Conservation (phyloP, 805 yeast species). For the Ogataea zsoltii region DNA sequence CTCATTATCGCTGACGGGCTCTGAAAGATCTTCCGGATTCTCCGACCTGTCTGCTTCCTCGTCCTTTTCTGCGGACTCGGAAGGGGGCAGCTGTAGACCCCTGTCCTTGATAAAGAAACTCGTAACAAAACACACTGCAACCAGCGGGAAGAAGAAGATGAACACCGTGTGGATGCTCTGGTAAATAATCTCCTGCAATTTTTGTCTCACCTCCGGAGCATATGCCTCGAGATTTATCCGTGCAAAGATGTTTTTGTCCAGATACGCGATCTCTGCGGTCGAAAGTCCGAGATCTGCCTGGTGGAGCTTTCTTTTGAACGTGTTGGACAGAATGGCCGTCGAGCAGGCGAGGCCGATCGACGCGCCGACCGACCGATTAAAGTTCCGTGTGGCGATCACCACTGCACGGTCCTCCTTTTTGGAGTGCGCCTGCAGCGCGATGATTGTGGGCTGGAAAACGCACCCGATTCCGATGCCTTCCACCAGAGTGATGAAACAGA, state of each 20-base stretch:
- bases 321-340: conserved; percentile 32
- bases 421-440: conserved; percentile 57
- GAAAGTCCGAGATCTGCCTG: conserved; percentile 12
- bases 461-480: conserved; percentile 48
- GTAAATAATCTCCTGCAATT: conserved; percentile 31
- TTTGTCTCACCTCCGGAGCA: conserved; percentile 22
- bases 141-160: conserved; percentile 37
- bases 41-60: neutral
- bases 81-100: conserved; percentile 38
- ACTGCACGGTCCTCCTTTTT: conserved; percentile 55
- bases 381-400: conserved; percentile 57
- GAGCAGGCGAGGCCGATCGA: conserved; percentile 55
- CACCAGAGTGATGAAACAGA: conserved; percentile 37
- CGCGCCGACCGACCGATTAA: conserved; percentile 61
- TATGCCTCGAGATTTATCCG: conserved; percentile 30
- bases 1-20: no score
- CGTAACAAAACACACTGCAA: conserved; percentile 35
- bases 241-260: conserved; percentile 35
- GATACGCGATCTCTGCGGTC: conserved; percentile 12
- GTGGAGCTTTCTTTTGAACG: conserved; percentile 19
- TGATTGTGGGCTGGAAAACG: conserved; percentile 56
- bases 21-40: no score
- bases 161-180: conserved; percentile 35
- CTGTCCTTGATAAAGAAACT: conserved; percentile 39
- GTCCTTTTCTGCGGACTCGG: neutral